Base-by-base conservation (phyloP, 2,329 filamentous ascomycete genomes). In the Pyricularia sp. region DNA sequence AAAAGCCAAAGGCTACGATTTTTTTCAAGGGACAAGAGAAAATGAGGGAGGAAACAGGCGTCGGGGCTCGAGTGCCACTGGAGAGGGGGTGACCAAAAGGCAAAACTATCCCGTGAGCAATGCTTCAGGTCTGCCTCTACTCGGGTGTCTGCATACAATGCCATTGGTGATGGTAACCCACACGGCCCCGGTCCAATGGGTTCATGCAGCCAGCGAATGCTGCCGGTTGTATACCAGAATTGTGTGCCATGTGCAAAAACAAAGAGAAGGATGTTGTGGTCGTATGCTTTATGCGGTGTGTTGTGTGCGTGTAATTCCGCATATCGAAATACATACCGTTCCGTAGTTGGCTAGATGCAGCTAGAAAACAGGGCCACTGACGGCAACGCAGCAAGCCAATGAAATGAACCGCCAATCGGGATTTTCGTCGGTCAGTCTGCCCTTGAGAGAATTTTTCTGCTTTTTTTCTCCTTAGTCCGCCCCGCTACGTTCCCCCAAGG, bases 371-470 rank as follows among this genome's bases (percentile, higher is more conserved):
- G 64, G 63, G 31, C 63, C 6, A 66, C 36, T 59, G 64, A 30
- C 42, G 36, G 61, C 55, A 25, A 65, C 33, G 65, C 67, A 67
- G 55, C 17, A 59, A 55, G 66, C 23, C 23, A 59, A 30, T 30
- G 58, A 69, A 61, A 31, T 58, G 30, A 69, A 63, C 66, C 58
- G 50, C 28, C 55, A 63, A 42, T 55, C 30, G 36, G 64, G 68
- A 20, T 67, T 63, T 55, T 50, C 50, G 61, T 66, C 61, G 63
- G 36, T 20, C 50, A 64, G 30, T 20, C 20, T n/a, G 42, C 42
- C 20, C 42, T n/a, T 55, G 42, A 55, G 42, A 55, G 36, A 17
- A 50, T 3, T 55, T n/a, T 55, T 55, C 33, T 55, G 42, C 17
- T 55, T 20, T 55, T 55, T 55, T n/a, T 3, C 9, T n/a, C 42